Conservation (phyloP, 305 asterid genomes). For the Fraxinus floribunda region DNA sequence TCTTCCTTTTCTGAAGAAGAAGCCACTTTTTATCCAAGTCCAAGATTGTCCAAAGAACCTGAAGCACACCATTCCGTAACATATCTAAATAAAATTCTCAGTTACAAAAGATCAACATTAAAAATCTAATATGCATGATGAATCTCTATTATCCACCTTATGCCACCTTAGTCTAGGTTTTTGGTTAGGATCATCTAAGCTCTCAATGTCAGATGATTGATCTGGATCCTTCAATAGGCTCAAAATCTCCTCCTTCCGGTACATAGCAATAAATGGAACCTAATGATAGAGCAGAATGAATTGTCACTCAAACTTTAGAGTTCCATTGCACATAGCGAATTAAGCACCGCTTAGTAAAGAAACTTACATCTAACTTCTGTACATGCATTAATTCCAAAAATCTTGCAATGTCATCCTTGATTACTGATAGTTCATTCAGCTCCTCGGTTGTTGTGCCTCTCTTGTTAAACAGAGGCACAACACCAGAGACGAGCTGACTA, state of each 20-base stretch:
- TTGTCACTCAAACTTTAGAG: not conserved
- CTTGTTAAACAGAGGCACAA: conserved; percentile 55
- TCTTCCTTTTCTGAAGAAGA: conserved; percentile 90
- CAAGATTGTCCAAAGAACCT: conserved; percentile 96
- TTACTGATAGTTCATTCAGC: conserved; percentile 47
- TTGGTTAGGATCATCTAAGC: conserved; percentile 46
- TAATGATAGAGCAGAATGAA: conserved; percentile 28
- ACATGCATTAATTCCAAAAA: conserved; percentile 77
- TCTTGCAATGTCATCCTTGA: conserved; percentile 67
- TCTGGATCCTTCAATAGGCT: conserved; percentile 76
- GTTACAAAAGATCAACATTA: not conserved
- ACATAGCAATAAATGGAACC: conserved; percentile 93
- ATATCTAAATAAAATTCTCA: conserved; percentile 10
- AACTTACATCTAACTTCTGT: conserved; percentile 76
- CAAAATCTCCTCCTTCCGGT: conserved; percentile 84
- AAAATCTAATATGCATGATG: not conserved
- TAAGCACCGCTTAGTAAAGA: conserved; percentile 14
- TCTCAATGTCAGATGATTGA: conserved; percentile 46
- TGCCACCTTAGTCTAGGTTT: conserved; percentile 72
- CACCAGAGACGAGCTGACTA: conserved; percentile 69
- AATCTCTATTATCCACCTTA: conserved; percentile 48
- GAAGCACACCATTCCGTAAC: conserved; percentile 32
- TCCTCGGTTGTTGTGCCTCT: conserved; percentile 43
- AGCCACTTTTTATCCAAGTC: conserved; percentile 97
- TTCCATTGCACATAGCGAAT: not conserved